A percentile compares a stretch with the other conserved stretches of the same genome.
phyloP scores from a whole-genome alignment of 805 yeast genomes.

The Blastobotrys parvus region DNA sequence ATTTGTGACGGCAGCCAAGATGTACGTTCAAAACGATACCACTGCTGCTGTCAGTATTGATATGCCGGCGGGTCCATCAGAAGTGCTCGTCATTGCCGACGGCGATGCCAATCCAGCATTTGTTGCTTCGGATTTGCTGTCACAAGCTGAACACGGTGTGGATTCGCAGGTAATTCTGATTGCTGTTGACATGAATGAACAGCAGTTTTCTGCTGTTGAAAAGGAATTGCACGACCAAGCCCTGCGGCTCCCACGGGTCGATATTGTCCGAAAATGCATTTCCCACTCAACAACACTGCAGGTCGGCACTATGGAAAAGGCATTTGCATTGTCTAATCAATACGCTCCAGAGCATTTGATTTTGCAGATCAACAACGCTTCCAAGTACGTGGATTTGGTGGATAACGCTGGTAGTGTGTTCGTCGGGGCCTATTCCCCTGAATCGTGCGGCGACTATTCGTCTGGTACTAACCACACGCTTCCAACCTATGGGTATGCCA shows the following conservation, averaged over 20 bases:
- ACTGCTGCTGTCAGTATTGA: slow-evolving; percentile 93
- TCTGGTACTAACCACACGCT: slow-evolving; percentile 97
- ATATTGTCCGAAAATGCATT: slow-evolving; percentile 85
- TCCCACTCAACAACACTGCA: slow-evolving; percentile 78
- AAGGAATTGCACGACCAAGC: slow-evolving; percentile 84
- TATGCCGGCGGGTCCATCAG: slow-evolving; percentile 99
- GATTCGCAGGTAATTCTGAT: slow-evolving; percentile 94
- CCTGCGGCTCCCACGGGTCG: slow-evolving; percentile 75
- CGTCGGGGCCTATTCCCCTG: slow-evolving; percentile 95
- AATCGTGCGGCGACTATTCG: slow-evolving; percentile 97
- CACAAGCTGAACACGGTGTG: slow-evolving; percentile 98
- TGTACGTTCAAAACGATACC: slow-evolving; percentile 93
- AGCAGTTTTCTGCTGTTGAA: slow-evolving; percentile 61
- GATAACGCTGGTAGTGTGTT: slow-evolving; percentile 95
- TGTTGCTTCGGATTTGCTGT: slow-evolving; percentile 91
- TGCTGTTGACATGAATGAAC: slow-evolving; percentile 61
- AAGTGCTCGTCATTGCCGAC: slow-evolving; percentile 91
- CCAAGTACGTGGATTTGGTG: slow-evolving; percentile 58
- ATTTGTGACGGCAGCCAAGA: slow-evolving; percentile 98
- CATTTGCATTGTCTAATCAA: slow-evolving; percentile 75
- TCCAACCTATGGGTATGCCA: slow-evolving; percentile 97
- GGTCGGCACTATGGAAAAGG: slow-evolving; percentile 66
- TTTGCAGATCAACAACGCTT: slow-evolving; percentile 77
- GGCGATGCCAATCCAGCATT: slow-evolving; percentile 82
- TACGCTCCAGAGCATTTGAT: slow-evolving; percentile 99